Conservation (phyloP, 345 rosid genomes). For the Dovyalis caffra region DNA sequence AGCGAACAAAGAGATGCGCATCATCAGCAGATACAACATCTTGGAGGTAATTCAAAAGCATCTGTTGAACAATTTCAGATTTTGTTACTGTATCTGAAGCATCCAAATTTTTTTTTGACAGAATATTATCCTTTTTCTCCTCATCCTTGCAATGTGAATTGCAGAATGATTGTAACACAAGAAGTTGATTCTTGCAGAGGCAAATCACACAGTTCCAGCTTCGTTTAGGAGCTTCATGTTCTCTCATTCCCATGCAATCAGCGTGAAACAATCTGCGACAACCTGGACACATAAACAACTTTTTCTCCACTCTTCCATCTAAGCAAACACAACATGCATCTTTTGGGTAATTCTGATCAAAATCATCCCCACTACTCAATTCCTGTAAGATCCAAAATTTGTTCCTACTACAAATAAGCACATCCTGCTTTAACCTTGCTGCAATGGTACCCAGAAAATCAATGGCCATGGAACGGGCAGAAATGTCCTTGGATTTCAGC, state of each 20-base stretch:
- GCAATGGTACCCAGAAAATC: slow-evolving; percentile 94
- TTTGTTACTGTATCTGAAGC: slow-evolving; percentile 48
- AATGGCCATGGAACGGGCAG: slow-evolving; percentile 93
- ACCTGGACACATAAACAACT: slow-evolving; percentile 65
- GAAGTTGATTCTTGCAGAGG: slow-evolving; percentile 76
- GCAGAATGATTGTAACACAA: slow-evolving; percentile 77
- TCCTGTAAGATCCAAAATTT: slow-evolving; percentile 66
- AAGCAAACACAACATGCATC: slow-evolving; percentile 72
- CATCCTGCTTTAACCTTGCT: slow-evolving; percentile 83
- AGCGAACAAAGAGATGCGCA: slow-evolving; percentile 74
- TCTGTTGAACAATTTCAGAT: slow-evolving; percentile 78
- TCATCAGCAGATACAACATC: slow-evolving; percentile 77
- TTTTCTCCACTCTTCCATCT: slow-evolving; percentile 57
- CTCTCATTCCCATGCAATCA: slow-evolving; percentile 88
- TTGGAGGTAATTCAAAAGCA: slow-evolving; percentile 91
- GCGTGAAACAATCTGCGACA: slow-evolving; percentile 80
- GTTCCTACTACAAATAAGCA: slow-evolving; percentile 53
- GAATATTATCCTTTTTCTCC: slow-evolving; percentile 24
- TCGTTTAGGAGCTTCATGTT: slow-evolving; percentile 62
- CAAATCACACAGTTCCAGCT: slow-evolving; percentile 85
- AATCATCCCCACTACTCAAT: slow-evolving; percentile 46
- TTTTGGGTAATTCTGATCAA: slow-evolving; percentile 39
- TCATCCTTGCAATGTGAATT: slow-evolving; percentile 52
- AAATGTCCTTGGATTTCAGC: slow-evolving; percentile 81
- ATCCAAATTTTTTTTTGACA: slow-evolving; percentile 32